phyloP scores from a whole-genome alignment of 2,329 filamentous ascomycete genomes.

The Mycosphaerella sp. region DNA sequence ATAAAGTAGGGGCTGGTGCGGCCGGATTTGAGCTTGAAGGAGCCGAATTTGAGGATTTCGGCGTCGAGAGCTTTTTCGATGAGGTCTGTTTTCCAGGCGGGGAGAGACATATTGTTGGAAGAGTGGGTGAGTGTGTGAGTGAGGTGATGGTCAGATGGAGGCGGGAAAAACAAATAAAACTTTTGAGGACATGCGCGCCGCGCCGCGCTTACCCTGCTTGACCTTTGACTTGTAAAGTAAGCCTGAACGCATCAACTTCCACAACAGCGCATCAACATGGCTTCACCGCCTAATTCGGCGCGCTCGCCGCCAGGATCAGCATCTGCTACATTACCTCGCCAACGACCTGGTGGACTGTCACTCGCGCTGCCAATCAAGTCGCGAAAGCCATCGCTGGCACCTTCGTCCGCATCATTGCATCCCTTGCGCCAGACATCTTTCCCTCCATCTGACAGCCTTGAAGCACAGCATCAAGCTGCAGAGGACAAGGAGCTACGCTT shows the following conservation, averaged over 20 bases:
- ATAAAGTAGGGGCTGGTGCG: slow-evolving; percentile 94
- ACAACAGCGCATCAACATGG: slow-evolving; percentile 17
- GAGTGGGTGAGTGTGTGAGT: no score
- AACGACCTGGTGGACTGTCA: slow-evolving; percentile 57
- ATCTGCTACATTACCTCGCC: slow-evolving; percentile 37
- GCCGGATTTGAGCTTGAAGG: slow-evolving; percentile 86
- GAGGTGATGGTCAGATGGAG: no score
- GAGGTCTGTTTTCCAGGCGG: slow-evolving; percentile 65
- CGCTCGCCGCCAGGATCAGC: slow-evolving; percentile 24
- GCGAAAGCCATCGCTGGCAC: slow-evolving; percentile 62
- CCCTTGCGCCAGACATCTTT: slow-evolving; percentile 77
- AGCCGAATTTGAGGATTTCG: slow-evolving; percentile 53
- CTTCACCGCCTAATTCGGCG: slow-evolving; percentile 22
- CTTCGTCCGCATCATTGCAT: slow-evolving; percentile 52
- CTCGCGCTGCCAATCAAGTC: slow-evolving; percentile 53
- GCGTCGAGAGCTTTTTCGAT: slow-evolving; percentile 58
- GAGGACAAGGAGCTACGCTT: slow-evolving; percentile 20
- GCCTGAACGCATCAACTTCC: not conserved
- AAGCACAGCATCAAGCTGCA: slow-evolving; percentile 42
- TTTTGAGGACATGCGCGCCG: not conserved
- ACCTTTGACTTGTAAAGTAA: not conserved
- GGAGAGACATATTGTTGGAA: slow-evolving; percentile 25
- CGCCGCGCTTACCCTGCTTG: not conserved
- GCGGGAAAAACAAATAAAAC: no score
- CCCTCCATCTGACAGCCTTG: slow-evolving; percentile 52